Conservation (phyloP, 139 green algal genomes). For the Chlorella vulgaris region DNA sequence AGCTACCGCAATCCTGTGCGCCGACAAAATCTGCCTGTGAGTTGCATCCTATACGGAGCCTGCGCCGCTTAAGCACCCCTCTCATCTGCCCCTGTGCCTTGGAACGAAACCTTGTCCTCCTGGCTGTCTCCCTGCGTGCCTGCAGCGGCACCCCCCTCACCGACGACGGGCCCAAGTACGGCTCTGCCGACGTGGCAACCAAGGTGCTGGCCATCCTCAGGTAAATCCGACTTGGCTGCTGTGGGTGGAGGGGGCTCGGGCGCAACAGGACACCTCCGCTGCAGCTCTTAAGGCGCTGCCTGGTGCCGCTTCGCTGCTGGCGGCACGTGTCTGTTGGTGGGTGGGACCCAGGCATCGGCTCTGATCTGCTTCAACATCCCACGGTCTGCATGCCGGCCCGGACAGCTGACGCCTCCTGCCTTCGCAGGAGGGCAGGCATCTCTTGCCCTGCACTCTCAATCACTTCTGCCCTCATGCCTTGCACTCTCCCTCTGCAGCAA, state of each 20-base stretch:
- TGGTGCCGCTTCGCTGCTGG: too few species aligned
- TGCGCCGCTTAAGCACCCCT: too few species aligned
- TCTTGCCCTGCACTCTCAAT: background rate
- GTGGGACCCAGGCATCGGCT: too few species aligned
- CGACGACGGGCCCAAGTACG: constrained; percentile 91
- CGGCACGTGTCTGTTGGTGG: too few species aligned
- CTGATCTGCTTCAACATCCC: background rate
- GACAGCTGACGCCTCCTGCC: too few species aligned
- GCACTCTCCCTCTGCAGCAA: background rate
- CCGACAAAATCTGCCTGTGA: too few species aligned
- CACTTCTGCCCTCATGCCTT: background rate
- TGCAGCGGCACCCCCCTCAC: constrained; percentile 63
- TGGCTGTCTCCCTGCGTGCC: too few species aligned
- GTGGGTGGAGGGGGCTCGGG: background rate
- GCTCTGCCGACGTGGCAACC: constrained; percentile 38
- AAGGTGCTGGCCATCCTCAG: constrained; percentile 82
- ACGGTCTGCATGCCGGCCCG: background rate
- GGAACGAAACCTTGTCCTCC: too few species aligned
- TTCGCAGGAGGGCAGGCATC: too few species aligned
- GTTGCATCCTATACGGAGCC: too few species aligned
- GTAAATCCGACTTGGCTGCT: background rate
- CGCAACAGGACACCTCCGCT: background rate
- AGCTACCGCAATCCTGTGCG: too few species aligned
- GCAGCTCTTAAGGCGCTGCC: background rate
- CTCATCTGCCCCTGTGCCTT: too few species aligned